Base-by-base conservation (phyloP, 352 stramenopile species). In the Achlya hypogyna region DNA sequence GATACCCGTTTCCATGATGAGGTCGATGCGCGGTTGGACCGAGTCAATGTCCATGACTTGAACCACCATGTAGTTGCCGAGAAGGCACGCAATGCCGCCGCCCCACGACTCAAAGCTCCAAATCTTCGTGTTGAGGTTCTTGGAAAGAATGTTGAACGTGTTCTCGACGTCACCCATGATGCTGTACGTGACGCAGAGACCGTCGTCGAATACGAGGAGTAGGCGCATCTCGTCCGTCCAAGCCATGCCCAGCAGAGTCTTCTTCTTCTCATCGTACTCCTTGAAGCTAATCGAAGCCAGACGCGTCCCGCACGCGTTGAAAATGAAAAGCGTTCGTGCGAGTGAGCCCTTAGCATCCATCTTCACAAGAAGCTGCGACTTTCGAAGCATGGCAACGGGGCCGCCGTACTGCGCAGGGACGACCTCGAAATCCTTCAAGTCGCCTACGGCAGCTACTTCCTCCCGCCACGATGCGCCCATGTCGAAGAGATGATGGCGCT, bases 191-290 rank as follows among this genome's bases (percentile, higher is more conserved):
- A 89, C 74, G 70, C 82, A 91, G 49, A 64, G 71, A 69, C 85
- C 85, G 62, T 75, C 87, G 27, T 86, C 78, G 65, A 93, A 91
- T 23, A 93, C 83, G 63, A 79, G 89, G 1, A 93, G 71, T 51
- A 93, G 69, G 0, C 82, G 83, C 75, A 92, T 71, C 67, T 91
- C 85, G 63, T 93, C 83, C 8, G 85, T 93, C 85, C 85, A 93
- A 63, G 66, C 75, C 78, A 93, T 87, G 20, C 73, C 74, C 60
- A 91, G 74, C 25, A 93, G 76, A 62, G 77, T 69, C 65, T 89
- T 87, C 45, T 83, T 77, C 58, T 82, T 83, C 62, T 88, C 81
- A 66, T 93, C 82, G 71, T 82, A 91, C 42, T 72, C 70, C 64
- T 75, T 76, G 73, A 84, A 93, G 47, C 81, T 73, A 42, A 91